Base-by-base conservation (phyloP, 441 rosid genomes). In the Viola pubescens region DNA sequence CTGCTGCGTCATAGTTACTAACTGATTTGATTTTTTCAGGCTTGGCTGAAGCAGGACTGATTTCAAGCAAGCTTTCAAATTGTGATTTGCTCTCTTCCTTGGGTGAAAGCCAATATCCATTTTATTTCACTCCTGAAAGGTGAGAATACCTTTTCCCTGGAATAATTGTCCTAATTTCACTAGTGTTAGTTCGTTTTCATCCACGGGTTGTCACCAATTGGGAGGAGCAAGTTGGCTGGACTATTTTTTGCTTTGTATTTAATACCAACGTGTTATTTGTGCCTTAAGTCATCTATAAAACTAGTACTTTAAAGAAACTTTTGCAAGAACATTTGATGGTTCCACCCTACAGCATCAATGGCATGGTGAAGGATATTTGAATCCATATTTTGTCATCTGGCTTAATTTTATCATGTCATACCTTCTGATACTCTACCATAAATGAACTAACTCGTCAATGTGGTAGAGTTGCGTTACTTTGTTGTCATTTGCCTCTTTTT, bases 11-110 rank as follows among this genome's bases (percentile, higher is more conserved):
- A 12, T 73, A 60, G 55, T 66, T 52, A 56, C 16, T 48, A 44
- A 59, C 19, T 56, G 47, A 57, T 19, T 70, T 69, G 72, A 41
- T 13, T 55, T 55, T 68, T 78, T 70, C 78, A 92, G 97, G 98
- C 69, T 79, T 92, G 77, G 98, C 97, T 72, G 97, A 92, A 77
- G 92, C 98, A 42, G 98, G 98, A 48, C 87, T 92, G 60, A 87
- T 92, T 73, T 76, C 96, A 59, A 92, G 97, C 81, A 92, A 81
- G 75, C 91, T 92, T 68, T 92, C 94, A 61, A 79, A 77, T 65
- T 70, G 59, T 66, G 88, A 84, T 81, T 66, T 81, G 75, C 70
- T 77, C 52, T 72, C 76, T 66, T 62, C 75, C 42, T 61, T 56
- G 6, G 68, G 70, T 56, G 75, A 82, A 54, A 73, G 74, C 53